Base-by-base conservation (phyloP, 1,284 basidiomycete genomes). In the Rhodotorula sp. region DNA sequence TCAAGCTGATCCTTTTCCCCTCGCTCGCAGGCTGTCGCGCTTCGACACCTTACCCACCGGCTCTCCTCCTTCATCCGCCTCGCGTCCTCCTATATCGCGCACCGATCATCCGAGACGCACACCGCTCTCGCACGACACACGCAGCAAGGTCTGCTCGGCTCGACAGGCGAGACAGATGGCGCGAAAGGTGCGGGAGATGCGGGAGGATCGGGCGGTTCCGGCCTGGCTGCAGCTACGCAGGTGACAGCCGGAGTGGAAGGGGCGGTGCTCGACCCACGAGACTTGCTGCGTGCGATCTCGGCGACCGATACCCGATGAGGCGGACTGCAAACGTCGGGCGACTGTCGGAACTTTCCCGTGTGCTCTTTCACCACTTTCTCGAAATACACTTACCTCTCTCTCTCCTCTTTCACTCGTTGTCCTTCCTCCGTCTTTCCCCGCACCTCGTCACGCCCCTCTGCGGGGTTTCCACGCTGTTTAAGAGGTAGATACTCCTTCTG, bases 271-370 rank as follows among this genome's bases (percentile, higher is more conserved):
- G 72, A 74, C n/a, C 48, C 62, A 47, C 58, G 70, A 29, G 72
- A 74, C 29, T 30, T 74, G 55, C 39, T 74, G 47, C 61, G 72
- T 30, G 69, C 69, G 4, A 70, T 74, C 47, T 63, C 72, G 19
- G 46, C 57, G 20, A 49, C 66, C 15, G 72, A 73, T 27, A 27
- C 47, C n/a, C 64, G 51, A 46, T n/a, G 56, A 20, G 36, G n/a
- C n/a, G n/a, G 36, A 56, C 13, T 10, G 39, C 13, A 17, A 17
- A 44, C 19, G 11, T 10, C 19, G 11, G 39, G 39, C 39, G 39
- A 17, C 11, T 44, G 39, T 44, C 39, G 39, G 39, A 44, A 44
- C 7, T 44, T 15, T 44, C 19, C 39, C 13, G 11, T 44, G 39
- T 44, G 39, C 39, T 44, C 39, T 44, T 44, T 44, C 39, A 44